Base-by-base conservation (phyloP, 345 rosid species). In the Aquilaria malaccensis region DNA sequence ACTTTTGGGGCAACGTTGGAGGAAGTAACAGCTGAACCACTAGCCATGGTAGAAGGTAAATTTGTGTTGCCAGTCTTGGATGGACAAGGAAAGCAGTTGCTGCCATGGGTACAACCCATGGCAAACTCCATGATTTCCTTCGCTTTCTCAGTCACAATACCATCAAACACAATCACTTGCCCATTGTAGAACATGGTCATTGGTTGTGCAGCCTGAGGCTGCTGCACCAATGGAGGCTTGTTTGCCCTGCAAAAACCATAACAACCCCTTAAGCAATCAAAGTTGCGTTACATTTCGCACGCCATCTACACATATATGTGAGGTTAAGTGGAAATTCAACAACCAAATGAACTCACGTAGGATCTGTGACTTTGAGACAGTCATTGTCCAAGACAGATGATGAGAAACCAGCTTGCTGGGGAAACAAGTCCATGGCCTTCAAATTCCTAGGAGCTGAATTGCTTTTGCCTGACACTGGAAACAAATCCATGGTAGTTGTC, bases 141-240 rank as follows among this genome's bases (percentile, higher is more conserved):
- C 0, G 97, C 98, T 73, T 86, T 87, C 22, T 87, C 88, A 45
- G 87, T 85, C 2, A 94, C 82, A 50, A 89, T 83, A 61, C 87
- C 86, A 10, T 89, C 67, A 69, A 87, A 83, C 50, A 83, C 94
- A 45, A 87, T 71, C 66, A 89, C 96, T 74, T 84, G 80, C 15
- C 98, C 97, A 10, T 31, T 80, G 62, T 93, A 93, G 74, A 93
- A 89, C 53, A 93, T 89, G 15, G 98, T 89, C 90, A 93, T 75
- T 32, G 43, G 43, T 37, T 74, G 89, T 2, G 90, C 84, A 59
- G 81, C 56, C 63, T 75, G 79, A 13, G 80, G 56, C 78, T 78
- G 77, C 33, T 41, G 22, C 22, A 22, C 52, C 2, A 50, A 31
- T 2, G 50, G 72, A 13, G 52, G 70, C 43, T 37, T 37, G 43